phyloP scores from a whole-genome alignment of 2,329 filamentous ascomycete species.

The Herpotrichia juniperi region DNA sequence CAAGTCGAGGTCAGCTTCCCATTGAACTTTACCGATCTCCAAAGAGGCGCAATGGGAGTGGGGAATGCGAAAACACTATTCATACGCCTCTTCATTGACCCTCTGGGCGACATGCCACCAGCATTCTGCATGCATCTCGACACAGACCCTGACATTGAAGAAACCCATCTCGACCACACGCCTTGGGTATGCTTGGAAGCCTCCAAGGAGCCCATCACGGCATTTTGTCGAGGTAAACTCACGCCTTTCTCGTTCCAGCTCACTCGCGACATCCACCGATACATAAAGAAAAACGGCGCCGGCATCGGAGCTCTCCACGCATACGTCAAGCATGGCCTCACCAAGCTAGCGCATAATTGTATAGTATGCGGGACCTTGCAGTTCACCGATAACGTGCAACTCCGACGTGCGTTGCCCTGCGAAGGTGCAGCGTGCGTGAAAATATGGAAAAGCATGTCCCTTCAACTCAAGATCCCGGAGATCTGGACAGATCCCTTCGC shows the following conservation, averaged over 20 bases:
- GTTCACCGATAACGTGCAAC: slow-evolving; percentile 12
- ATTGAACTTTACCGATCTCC: slow-evolving; percentile 27
- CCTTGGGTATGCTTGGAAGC: slow-evolving; percentile 22
- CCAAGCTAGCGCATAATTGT: slow-evolving; percentile 22
- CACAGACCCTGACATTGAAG: slow-evolving; percentile 19
- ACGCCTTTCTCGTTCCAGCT: slow-evolving; percentile 33
- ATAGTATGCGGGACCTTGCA: slow-evolving; percentile 31
- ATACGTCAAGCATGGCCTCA: slow-evolving; percentile 15
- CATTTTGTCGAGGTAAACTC: slow-evolving; percentile 22
- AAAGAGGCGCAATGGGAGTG: slow-evolving; percentile 33
- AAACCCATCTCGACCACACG: slow-evolving; percentile 18
- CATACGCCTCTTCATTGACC: slow-evolving; percentile 28
- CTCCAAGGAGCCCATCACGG: slow-evolving; percentile 17
- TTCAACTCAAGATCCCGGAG: slow-evolving; percentile 39
- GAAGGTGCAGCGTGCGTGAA: slow-evolving; percentile 18
- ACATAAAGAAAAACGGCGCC: background rate
- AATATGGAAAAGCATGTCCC: slow-evolving; percentile 29
- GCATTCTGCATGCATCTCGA: slow-evolving; percentile 39
- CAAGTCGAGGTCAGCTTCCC: slow-evolving; percentile 39
- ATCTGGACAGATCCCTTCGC: slow-evolving; percentile 33
- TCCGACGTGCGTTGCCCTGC: slow-evolving; percentile 34
- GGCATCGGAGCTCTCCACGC: slow-evolving; percentile 24
- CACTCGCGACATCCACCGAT: slow-evolving; percentile 22
- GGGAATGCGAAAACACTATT: slow-evolving; percentile 28
- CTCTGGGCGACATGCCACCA: slow-evolving; percentile 9